Base-by-base conservation (phyloP, 768 basidiomycete genomes). In the Sarcomyxa edulis region DNA sequence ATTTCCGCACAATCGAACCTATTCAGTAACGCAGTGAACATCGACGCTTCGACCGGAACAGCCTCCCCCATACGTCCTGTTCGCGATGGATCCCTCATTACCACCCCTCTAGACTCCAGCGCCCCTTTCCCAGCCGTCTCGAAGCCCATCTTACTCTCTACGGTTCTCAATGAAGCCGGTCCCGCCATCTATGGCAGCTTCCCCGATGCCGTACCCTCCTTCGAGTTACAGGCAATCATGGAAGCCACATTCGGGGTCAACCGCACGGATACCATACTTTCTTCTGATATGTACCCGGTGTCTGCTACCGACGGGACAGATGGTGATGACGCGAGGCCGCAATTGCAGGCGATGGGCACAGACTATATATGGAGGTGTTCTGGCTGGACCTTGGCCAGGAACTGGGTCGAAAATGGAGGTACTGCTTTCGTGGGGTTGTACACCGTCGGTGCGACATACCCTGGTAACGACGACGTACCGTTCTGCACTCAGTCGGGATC, bases 291-390 rank as follows among this genome's bases (percentile, higher is more conserved):
- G 50, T 87, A 87, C 56, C 51, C 62, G 1, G 51, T 64, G 8
- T 39, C 52, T 11, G 37, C 47, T 24, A 34, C 58, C 20, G 37
- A 48, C 25, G 50, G 56, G 15, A 47, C 53, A 30, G 64, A 55
- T 14, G 49, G 56, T 19, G 46, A 61, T 39, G 83, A 84, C 53
- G 68, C 66, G 20, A 72, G 84, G 20, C 54, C 60, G n/a, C 73
- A 74, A 41, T 63, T 87, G 16, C 65, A 78, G 51, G 39, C 48
- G 16, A 55, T 86, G 15, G 83, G 75, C 31, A 84, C 85, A 2
- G 86, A 89, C 56, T 71, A 76, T 42, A 44, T 79, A 7, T 88
- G 78, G 77, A 74, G 71, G 46, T 87, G 85, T 54, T 62, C 86
- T 11, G 68, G 68, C 21, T 86, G 81, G 81, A 76, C 76, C 4